phyloP scores from a whole-genome alignment of 495 filamentous ascomycete species.

The Aspergillus incahuasiensis region DNA sequence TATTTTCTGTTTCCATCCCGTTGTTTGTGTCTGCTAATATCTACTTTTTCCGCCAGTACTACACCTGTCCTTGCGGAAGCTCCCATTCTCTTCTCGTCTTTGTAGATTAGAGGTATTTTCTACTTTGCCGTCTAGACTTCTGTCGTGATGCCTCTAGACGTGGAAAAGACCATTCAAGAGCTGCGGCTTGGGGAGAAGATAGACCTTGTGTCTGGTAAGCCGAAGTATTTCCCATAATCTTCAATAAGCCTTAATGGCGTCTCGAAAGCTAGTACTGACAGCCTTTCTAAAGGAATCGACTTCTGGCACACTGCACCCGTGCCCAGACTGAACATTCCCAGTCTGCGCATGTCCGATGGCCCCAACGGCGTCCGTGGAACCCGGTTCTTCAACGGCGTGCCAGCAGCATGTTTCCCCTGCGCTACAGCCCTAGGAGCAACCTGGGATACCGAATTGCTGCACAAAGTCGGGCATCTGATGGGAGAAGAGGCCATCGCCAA shows the following conservation, averaged over 20 bases:
- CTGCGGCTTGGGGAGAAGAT: constrained; percentile 60
- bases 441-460: constrained; percentile 60
- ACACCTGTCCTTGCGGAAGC: background rate
- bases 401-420: constrained; percentile 65
- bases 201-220: constrained; percentile 53
- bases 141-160: constrained; percentile 53
- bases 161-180: constrained; percentile 58
- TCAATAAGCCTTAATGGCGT: background rate
- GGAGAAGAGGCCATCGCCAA: constrained; percentile 67
- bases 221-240: background rate
- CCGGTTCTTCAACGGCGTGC: constrained; percentile 66
- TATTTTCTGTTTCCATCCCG: background rate
- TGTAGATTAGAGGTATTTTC: constrained; percentile 2
- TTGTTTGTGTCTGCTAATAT: background rate
- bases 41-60: constrained; percentile 1
- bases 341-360: constrained; percentile 65
- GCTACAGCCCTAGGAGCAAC: constrained; percentile 67
- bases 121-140: background rate
- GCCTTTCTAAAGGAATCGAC: constrained; percentile 49
- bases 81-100: constrained; percentile 7
- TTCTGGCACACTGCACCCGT: constrained; percentile 75
- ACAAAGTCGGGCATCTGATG: constrained; percentile 56
- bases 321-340: constrained; percentile 62
- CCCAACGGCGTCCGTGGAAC: constrained; percentile 73
- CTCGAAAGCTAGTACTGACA: background rate